Percentiles rank a stretch among this genome's conserved stretches.
Evolutionary conservation across 768 basidiomycete genomes (phyloP).

Genomic region (Naganishia vaughanmartiniae): DNA sequence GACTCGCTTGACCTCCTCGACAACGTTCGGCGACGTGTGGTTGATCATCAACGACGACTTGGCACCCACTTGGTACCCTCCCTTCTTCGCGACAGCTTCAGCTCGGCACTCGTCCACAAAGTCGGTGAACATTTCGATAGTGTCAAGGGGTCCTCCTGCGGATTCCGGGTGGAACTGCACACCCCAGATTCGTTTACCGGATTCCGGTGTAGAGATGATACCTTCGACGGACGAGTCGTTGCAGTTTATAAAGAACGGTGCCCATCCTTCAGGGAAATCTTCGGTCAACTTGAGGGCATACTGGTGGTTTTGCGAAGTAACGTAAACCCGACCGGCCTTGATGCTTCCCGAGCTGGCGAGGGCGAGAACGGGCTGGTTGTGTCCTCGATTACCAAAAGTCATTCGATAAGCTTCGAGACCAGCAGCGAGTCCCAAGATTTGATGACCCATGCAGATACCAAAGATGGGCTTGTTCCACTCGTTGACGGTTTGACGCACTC

Average conservation of each 20-base stretch:
- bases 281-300: constrained; percentile 93
- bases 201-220: constrained; percentile 86
- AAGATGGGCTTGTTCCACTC: constrained; percentile 95
- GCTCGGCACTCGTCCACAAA: constrained; percentile 76
- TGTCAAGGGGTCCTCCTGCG: constrained; percentile 95
- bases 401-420: constrained; percentile 95
- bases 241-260: constrained; percentile 99
- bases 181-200: constrained; percentile 91
- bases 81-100: constrained; percentile 28
- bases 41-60: constrained; percentile 30
- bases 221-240: constrained; percentile 97
- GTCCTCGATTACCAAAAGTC: constrained; percentile 99
- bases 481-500: constrained; percentile 73
- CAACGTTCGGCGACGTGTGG: constrained; percentile 31
- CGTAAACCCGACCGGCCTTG: constrained; percentile 92
- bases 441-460: constrained; percentile 99
- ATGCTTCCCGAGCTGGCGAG: constrained; percentile 90
- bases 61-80: constrained; percentile 9
- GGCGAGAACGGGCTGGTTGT: constrained; percentile 97
- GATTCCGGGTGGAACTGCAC: constrained; percentile 99
- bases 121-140: constrained; percentile 98
- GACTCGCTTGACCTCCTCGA: constrained; percentile 41
- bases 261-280: constrained; percentile 94
- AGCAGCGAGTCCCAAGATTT: constrained; percentile 95
- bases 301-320: constrained; percentile 85